Evolutionary conservation across 192 early-diverging fungal genomes (phyloP).

Genomic region (Dispira simplex): DNA sequence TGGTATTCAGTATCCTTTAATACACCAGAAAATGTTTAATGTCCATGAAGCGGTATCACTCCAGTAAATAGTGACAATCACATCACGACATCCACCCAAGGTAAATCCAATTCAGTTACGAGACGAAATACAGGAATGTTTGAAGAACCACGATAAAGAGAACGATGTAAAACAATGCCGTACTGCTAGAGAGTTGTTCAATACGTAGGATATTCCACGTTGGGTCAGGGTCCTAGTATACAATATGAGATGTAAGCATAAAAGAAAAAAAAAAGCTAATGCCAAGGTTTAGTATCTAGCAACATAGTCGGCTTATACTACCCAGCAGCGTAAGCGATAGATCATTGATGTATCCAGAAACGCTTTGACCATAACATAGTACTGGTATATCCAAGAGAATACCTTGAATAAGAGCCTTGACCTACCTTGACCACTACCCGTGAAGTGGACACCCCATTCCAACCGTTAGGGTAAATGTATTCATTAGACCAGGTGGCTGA

Average conservation of each 20-base stretch:
- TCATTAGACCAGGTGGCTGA: constrained; percentile 1
- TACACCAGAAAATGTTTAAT: not conserved
- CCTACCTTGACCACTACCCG: constrained; percentile 10
- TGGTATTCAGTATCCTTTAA: not conserved
- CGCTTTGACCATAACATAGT: not conserved
- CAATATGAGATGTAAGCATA: not conserved
- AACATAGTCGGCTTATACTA: not conserved
- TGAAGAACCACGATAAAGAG: not conserved
- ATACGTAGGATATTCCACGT: constrained; percentile 8
- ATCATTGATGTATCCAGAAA: not conserved
- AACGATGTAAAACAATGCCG: not conserved
- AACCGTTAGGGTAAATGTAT: constrained; percentile 10
- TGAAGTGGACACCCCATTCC: constrained; percentile 7
- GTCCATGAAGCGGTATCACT: not conserved
- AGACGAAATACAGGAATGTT: not conserved
- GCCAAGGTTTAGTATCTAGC: not conserved
- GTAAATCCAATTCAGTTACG: not conserved
- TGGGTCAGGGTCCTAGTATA: not conserved
- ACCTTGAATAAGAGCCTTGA: not conserved
- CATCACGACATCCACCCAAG: not conserved
- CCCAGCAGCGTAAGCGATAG: not conserved
- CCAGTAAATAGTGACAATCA: not conserved
- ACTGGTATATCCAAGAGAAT: not conserved
- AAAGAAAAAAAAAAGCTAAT: not conserved
- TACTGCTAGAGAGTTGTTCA: not conserved